Evolutionary conservation across 1,139 yeast genomes (phyloP).

Genomic region (Yamadazyma diospyri): DNA sequence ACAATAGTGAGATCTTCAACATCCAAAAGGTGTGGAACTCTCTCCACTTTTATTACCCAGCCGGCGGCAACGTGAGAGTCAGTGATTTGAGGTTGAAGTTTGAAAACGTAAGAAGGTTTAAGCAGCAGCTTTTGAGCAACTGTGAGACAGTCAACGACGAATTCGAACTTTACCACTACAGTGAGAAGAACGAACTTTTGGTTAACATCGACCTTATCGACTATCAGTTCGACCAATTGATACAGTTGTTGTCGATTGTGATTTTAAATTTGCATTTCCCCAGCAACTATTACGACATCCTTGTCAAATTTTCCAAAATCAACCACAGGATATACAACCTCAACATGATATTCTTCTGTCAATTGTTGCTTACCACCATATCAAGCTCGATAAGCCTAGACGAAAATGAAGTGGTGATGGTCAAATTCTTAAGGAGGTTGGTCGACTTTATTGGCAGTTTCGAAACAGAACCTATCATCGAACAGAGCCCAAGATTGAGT

Average conservation of each 20-base stretch:
- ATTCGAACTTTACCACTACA: not conserved
- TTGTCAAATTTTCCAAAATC: constrained; percentile 8
- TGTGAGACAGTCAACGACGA: constrained; percentile 2
- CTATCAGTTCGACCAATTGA: constrained; percentile 8
- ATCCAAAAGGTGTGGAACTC: constrained; percentile 7
- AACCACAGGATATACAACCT: constrained; percentile 8
- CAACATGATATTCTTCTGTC: constrained; percentile 6
- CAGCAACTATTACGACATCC: constrained; percentile 5
- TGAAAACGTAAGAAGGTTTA: constrained; percentile 1
- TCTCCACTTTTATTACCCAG: constrained; percentile 5
- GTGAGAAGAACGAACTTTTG: not conserved
- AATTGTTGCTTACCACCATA: constrained; percentile 5
- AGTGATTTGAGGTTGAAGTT: constrained; percentile 7
- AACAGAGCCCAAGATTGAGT: constrained; percentile 6
- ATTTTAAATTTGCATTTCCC: constrained; percentile 5
- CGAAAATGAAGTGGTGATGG: constrained; percentile 4
- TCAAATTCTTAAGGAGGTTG: constrained; percentile 6
- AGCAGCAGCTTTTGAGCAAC: constrained; percentile 1
- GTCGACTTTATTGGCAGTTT: constrained; percentile 1
- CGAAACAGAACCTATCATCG: constrained; percentile 4
- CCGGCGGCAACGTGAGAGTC: constrained; percentile 2
- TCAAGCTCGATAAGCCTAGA: not conserved
- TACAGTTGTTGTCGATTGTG: constrained; percentile 7
- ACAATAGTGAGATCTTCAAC: constrained; percentile 3
- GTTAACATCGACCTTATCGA: constrained; percentile 4